phyloP scores from a whole-genome alignment of 2,329 filamentous ascomycete species.

The Conoideocrella luteorostrata region DNA sequence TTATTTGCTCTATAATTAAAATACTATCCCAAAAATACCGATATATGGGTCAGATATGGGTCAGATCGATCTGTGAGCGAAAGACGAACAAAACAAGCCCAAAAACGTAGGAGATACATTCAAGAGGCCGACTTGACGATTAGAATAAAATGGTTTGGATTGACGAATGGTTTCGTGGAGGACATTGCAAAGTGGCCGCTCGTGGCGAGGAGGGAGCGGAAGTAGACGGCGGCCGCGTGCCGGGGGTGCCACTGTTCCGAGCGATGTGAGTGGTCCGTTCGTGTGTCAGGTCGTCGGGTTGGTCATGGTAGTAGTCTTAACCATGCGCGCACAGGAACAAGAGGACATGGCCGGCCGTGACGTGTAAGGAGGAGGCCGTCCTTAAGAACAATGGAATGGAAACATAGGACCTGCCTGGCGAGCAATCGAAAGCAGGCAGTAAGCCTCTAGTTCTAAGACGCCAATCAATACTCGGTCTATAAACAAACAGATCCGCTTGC shows the following conservation, averaged over 20 bases:
- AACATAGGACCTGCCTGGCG: too few species aligned
- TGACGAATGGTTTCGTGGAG: constrained; percentile 10
- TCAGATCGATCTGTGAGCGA: constrained; percentile 28
- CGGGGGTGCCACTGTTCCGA: too few species aligned
- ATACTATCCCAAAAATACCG: not conserved
- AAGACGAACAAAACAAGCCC: constrained; percentile 56
- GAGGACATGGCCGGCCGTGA: too few species aligned
- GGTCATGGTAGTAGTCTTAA: too few species aligned
- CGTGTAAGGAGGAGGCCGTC: too few species aligned
- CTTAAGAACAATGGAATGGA: too few species aligned
- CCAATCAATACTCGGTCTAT: too few species aligned
- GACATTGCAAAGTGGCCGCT: constrained; percentile 2
- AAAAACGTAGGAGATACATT: constrained; percentile 47
- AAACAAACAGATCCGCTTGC: too few species aligned
- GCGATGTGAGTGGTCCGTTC: constrained; percentile 2
- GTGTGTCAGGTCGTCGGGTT: not conserved
- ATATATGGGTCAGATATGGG: not conserved
- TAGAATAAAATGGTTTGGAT: constrained; percentile 5
- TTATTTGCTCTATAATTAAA: not conserved
- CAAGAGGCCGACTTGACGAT: not conserved
- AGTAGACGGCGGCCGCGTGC: constrained; percentile 9
- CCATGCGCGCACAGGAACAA: too few species aligned
- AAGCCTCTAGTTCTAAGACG: too few species aligned
- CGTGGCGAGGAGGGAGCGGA: constrained; percentile 8
- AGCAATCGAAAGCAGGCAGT: too few species aligned